A percentile compares a stretch with the other conserved stretches of the same genome.
Evolutionary conservation across 2,329 filamentous ascomycete species (phyloP).

Genomic region (Aspergillus glaucus): DNA sequence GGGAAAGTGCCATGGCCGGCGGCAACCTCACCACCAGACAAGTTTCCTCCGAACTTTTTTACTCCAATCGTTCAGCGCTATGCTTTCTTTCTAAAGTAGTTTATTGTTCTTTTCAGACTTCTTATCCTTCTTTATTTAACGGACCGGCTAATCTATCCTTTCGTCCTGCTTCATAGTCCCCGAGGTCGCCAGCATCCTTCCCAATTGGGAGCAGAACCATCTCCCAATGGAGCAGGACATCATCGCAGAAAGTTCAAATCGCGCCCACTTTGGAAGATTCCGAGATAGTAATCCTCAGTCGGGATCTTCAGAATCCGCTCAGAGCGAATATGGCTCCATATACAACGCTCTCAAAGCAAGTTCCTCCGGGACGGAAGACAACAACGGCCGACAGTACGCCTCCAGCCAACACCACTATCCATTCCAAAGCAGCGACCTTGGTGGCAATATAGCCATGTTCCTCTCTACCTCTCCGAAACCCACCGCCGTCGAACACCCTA

Average conservation of each 20-base stretch:
- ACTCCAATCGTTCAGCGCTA: background rate
- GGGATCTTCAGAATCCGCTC: constrained; percentile 20
- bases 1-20: background rate
- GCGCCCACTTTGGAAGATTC: background rate
- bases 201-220: background rate
- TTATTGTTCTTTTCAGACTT: background rate
- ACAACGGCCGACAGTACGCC: no score
- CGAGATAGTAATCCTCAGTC: background rate
- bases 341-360: constrained; percentile 31
- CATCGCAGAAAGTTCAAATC: background rate
- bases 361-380: constrained; percentile 18
- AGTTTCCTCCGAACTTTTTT: background rate
- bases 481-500: background rate
- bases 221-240: background rate
- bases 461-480: constrained; percentile 12
- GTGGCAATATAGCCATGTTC: constrained; percentile 25
- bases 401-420: background rate
- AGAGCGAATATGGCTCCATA: constrained; percentile 33
- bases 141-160: background rate
- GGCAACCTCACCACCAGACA: background rate
- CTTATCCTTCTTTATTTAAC: background rate
- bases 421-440: constrained; percentile 13
- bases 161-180: background rate
- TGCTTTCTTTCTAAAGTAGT: background rate
- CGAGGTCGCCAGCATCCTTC: background rate